These are phyloP conservation scores for Sporothrix globosa DNA, from an alignment of 2,329 filamentous ascomycete genomes.

Conservation along the genomic window DNA sequence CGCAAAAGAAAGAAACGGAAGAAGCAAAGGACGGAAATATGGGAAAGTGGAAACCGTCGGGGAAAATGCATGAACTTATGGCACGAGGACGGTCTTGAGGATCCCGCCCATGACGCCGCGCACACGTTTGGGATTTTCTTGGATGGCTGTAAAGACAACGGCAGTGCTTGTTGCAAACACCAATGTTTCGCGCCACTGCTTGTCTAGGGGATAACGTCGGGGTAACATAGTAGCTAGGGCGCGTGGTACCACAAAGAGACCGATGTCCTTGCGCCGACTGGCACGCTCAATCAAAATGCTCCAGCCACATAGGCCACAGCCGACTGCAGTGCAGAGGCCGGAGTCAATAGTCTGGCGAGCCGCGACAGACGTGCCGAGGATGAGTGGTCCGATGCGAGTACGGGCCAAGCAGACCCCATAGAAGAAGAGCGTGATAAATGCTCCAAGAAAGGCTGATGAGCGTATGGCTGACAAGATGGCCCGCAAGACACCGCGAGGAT, in stretches of 20 bases:
- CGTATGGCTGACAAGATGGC: conserved; percentile 47
- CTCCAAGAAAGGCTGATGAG: conserved; percentile 76
- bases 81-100: conserved; percentile 53
- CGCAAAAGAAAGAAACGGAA: background rate
- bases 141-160: conserved; percentile 68
- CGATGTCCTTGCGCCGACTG: conserved; percentile 70
- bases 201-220: conserved; percentile 63
- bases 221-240: conserved; percentile 76
- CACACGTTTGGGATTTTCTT: conserved; percentile 65
- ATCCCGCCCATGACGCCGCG: conserved; percentile 70
- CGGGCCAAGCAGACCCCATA: conserved; percentile 81
- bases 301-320: conserved; percentile 78
- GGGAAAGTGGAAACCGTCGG: background rate
- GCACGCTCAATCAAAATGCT: conserved; percentile 74
- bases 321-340: conserved; percentile 70
- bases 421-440: conserved; percentile 80
- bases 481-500: conserved; percentile 50
- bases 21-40: background rate
- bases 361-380: conserved; percentile 60
- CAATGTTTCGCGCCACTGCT: conserved; percentile 68
- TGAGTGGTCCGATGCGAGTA: conserved; percentile 69
- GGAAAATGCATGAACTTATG: background rate
- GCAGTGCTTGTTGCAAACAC: conserved; percentile 70
- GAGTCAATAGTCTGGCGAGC: conserved; percentile 59
- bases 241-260: conserved; percentile 78